These are phyloP conservation scores for Phytophthora tubulina DNA, from an alignment of 352 stramenopile genomes.

Conservation along the genomic window DNA sequence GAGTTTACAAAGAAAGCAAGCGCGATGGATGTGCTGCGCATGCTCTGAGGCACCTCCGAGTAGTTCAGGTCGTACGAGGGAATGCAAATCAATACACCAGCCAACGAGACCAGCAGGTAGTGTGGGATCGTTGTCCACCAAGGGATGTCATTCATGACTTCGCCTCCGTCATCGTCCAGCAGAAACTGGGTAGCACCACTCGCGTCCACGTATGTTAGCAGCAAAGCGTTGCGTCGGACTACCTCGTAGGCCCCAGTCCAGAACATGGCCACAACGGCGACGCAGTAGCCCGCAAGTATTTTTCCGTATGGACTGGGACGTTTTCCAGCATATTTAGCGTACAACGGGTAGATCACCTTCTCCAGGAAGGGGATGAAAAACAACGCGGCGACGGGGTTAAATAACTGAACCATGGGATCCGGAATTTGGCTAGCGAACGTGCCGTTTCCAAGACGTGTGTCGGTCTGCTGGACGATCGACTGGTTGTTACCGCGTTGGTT, in stretches of 20 bases:
- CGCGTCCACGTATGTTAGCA: constrained; percentile 31
- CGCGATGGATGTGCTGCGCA: constrained; percentile 49
- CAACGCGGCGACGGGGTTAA: constrained; percentile 52
- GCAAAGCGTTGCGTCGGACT: constrained; percentile 36
- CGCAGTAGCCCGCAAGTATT: constrained; percentile 44
- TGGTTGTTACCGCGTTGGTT: constrained; percentile 77
- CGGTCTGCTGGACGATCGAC: constrained; percentile 70
- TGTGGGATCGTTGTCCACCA: constrained; percentile 49
- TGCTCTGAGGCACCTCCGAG: constrained; percentile 47
- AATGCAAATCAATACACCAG: constrained; percentile 52
- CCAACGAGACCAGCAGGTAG: constrained; percentile 51
- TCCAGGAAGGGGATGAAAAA: constrained; percentile 52
- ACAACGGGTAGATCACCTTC: constrained; percentile 51
- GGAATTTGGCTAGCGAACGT: constrained; percentile 52
- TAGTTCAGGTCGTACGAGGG: constrained; percentile 55
- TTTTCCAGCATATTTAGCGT: constrained; percentile 50
- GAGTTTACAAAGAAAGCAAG: constrained; percentile 53
- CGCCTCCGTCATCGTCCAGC: constrained; percentile 37
- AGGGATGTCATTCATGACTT: constrained; percentile 33
- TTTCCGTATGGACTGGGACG: constrained; percentile 50
- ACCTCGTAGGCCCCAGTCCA: constrained; percentile 51
- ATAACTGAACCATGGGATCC: constrained; percentile 58
- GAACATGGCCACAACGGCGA: constrained; percentile 49
- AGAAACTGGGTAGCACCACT: constrained; percentile 34
- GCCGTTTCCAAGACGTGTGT: constrained; percentile 52